Evolutionary conservation across 768 basidiomycete species (phyloP).

Genomic region (Trametes maxima): DNA sequence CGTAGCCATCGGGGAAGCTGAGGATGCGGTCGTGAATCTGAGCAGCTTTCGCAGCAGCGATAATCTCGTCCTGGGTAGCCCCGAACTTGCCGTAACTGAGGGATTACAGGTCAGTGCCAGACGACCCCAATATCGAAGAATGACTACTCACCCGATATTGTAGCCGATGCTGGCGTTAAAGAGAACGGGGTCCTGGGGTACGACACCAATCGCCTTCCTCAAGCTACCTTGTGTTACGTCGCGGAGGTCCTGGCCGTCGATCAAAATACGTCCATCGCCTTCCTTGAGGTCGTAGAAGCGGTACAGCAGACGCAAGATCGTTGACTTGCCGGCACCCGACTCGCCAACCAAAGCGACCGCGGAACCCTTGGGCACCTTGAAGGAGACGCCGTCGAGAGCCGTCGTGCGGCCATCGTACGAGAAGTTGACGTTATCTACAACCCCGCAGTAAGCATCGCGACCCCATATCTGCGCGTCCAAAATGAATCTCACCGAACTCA

Average conservation of each 20-base stretch:
- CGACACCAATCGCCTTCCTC: slow-evolving; percentile 82
- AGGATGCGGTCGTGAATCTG: slow-evolving; percentile 88
- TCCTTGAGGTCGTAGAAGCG: slow-evolving; percentile 88
- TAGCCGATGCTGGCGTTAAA: slow-evolving; percentile 74
- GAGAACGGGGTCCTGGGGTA: slow-evolving; percentile 82
- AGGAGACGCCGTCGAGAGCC: slow-evolving; percentile 78
- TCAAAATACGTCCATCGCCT: slow-evolving; percentile 77
- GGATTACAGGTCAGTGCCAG: background rate
- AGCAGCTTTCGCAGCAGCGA: slow-evolving; percentile 76
- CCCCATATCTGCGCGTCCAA: background rate
- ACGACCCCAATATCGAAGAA: background rate
- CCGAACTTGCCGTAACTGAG: slow-evolving; percentile 77
- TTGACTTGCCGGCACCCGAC: slow-evolving; percentile 81
- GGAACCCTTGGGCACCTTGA: slow-evolving; percentile 84
- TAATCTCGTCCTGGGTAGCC: slow-evolving; percentile 70
- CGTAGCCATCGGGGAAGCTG: slow-evolving; percentile 83
- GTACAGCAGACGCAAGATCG: slow-evolving; percentile 84
- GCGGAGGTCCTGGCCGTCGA: slow-evolving; percentile 87
- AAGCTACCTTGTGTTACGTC: slow-evolving; percentile 83
- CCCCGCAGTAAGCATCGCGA: slow-evolving; percentile 3
- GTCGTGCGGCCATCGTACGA: slow-evolving; percentile 75
- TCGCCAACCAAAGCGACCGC: slow-evolving; percentile 91
- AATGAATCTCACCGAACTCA: slow-evolving; percentile 69
- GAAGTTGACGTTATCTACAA: slow-evolving; percentile 79
- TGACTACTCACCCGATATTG: slow-evolving; percentile 62